phyloP scores from a whole-genome alignment of 2,329 filamentous ascomycete species.

The Fusarium proliferatum region DNA sequence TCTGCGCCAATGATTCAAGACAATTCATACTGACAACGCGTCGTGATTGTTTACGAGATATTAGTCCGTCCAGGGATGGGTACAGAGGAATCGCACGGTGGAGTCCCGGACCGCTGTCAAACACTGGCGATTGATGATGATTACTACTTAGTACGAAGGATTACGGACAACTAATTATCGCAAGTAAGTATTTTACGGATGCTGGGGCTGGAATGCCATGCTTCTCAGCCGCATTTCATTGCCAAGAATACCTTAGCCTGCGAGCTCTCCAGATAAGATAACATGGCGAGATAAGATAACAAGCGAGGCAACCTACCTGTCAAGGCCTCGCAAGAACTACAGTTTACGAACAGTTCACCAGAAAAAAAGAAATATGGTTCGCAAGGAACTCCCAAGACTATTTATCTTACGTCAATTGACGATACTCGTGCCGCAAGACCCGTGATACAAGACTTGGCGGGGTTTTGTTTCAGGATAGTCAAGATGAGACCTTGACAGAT shows the following conservation, averaged over 20 bases:
- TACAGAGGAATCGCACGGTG: background rate
- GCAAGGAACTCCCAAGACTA: background rate
- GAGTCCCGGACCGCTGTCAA: fast-evolving
- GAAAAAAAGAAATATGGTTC: background rate
- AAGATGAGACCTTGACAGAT: conserved; percentile 24
- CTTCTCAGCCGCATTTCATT: background rate
- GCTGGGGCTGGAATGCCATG: background rate
- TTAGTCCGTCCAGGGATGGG: too few relatives aligned
- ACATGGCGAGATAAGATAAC: background rate
- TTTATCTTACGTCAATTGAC: background rate
- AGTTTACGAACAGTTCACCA: background rate
- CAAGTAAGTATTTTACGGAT: background rate
- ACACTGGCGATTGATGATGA: fast-evolving
- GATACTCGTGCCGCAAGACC: background rate
- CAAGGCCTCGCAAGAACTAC: background rate
- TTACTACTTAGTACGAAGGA: background rate
- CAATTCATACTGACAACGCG: background rate
- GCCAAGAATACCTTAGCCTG: background rate
- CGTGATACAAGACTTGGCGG: conserved; percentile 10
- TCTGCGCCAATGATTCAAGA: background rate
- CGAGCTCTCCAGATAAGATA: background rate
- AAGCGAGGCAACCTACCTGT: too few relatives aligned
- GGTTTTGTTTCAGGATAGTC: conserved; percentile 12
- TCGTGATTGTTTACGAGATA: background rate
- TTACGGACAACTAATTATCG: fast-evolving